A percentile compares a stretch with the other conserved stretches of the same genome.
Conservation (phyloP, 257 asterid genomes). For the Gentiana straminea region DNA sequence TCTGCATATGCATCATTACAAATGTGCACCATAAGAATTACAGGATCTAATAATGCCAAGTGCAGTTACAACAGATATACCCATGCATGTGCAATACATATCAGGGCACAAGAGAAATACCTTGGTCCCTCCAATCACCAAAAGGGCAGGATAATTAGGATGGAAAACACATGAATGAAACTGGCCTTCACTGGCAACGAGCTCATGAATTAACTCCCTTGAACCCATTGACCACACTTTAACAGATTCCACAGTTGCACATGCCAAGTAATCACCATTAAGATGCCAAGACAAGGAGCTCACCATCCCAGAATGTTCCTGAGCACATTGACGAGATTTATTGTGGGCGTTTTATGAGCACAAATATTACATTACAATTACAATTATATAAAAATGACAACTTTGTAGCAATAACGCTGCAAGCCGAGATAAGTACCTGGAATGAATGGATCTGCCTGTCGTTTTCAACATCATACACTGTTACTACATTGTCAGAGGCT, state of each 20-base stretch:
- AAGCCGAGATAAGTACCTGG: slow-evolving; percentile 40
- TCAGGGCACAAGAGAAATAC: slow-evolving; percentile 21
- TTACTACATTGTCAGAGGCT: slow-evolving; percentile 80
- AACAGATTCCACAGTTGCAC: slow-evolving; percentile 84
- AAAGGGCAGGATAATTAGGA: slow-evolving; percentile 78
- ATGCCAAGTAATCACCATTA: slow-evolving; percentile 77
- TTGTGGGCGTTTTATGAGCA: no score
- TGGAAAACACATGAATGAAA: slow-evolving; percentile 91
- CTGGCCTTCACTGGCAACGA: slow-evolving; percentile 61
- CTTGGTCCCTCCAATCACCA: slow-evolving; percentile 84
- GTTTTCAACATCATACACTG: slow-evolving; percentile 80
- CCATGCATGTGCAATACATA: neutral
- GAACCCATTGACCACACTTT: slow-evolving; percentile 89
- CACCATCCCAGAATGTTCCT: slow-evolving; percentile 78
- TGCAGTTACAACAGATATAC: neutral
- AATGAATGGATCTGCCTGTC: slow-evolving; percentile 79
- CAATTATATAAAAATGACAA: no score
- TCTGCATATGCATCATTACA: slow-evolving; percentile 21
- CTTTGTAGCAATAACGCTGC: no score
- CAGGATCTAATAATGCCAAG: neutral
- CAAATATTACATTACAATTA: neutral
- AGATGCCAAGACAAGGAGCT: slow-evolving; percentile 97
- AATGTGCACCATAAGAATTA: neutral
- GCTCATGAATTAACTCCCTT: slow-evolving; percentile 81
- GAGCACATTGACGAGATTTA: slow-evolving; percentile 16